Conservation (phyloP, 1,139 yeast genomes). For the Saccharomyces hybrid region DNA sequence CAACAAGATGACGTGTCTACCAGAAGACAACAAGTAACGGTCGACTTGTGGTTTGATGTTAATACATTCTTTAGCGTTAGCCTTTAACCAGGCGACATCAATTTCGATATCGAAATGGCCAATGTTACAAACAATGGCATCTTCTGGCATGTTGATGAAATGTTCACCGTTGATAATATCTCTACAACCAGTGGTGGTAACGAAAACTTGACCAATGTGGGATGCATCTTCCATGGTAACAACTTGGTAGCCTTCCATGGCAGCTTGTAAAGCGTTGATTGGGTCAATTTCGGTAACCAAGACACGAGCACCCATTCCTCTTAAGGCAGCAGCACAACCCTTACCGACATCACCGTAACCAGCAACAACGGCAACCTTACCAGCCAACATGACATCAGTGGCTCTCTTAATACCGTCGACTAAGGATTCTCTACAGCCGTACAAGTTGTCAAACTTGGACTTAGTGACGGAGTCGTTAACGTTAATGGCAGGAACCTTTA, state of each 20-base stretch:
- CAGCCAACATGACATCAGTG: constrained; percentile 99
- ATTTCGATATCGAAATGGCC: constrained; percentile 99
- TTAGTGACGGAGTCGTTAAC: constrained; percentile 99
- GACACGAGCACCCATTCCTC: constrained; percentile 99
- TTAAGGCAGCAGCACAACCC: constrained; percentile 99
- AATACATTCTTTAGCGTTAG: constrained; percentile 79
- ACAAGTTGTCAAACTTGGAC: constrained; percentile 98
- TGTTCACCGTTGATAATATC: constrained; percentile 90
- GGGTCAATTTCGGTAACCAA: constrained; percentile 97
- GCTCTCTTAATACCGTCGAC: constrained; percentile 99
- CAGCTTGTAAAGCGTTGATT: constrained; percentile 98
- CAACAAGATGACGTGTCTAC: constrained; percentile 90
- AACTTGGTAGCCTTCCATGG: constrained; percentile 98
- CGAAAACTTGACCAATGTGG: constrained; percentile 90
- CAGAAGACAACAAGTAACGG: constrained; percentile 85
- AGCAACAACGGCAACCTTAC: constrained; percentile 98
- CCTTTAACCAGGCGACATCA: constrained; percentile 97
- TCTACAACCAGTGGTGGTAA: constrained; percentile 99
- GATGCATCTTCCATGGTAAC: constrained; percentile 95
- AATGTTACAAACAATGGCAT: constrained; percentile 99
- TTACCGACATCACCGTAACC: constrained; percentile 99
- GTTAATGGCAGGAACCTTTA: constrained; percentile 99
- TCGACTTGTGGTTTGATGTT: constrained; percentile 99
- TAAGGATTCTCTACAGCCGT: constrained; percentile 99
- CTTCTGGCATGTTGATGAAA: constrained; percentile 93